Base-by-base conservation (phyloP, 2,329 filamentous ascomycete genomes). In the Hypoxylon sp. region DNA sequence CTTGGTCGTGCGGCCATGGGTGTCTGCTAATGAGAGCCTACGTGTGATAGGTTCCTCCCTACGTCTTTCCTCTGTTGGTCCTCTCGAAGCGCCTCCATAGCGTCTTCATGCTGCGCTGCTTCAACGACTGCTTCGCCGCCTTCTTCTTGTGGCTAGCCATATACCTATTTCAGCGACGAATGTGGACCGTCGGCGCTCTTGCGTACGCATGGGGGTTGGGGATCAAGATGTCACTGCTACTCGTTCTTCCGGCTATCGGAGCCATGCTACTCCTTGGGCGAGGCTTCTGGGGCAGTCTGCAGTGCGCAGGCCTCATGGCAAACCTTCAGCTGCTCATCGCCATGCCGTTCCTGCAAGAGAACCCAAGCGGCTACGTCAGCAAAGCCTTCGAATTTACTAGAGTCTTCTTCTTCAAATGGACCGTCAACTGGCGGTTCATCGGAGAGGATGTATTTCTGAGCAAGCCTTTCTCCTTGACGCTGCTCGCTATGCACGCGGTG, bases 361-460 rank as follows among this genome's bases (percentile, higher is more conserved):
- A 92, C 66, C 75, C 87, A 17, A 74, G 76, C 57, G 90, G 88
- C 23, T 99, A 99, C 72, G 72, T 96, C 15, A 83, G 85, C 42
- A 83, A 90, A 62, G 92, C 95, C 0, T 99, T 99, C 72, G 92
- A 99, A 77, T 83, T 99, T 56, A 92, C 90, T 42, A 84, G 95
- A 51, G 87, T 91, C 67, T 99, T 99, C 77, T 82, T 97, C 68
- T 98, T 94, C 81, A 92, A 94, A 76, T 99, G 95, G 95, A 99
- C 95, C 0, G 95, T 99, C 66, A 99, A 99, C 75, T 99, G 95
- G 95, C 87, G 93, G 50, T 98, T 98, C 73, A 77, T 97, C n/a
- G 88, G 90, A 13, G 92, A 97, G 75, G 84, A 90, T 5, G 75
- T 78, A 0, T 99, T 99, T 69, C 82, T 96, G 42, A 83, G 81